Evolutionary conservation across 2,329 filamentous ascomycete genomes (phyloP).

Genomic region (Hymenoscyphus linearis): DNA sequence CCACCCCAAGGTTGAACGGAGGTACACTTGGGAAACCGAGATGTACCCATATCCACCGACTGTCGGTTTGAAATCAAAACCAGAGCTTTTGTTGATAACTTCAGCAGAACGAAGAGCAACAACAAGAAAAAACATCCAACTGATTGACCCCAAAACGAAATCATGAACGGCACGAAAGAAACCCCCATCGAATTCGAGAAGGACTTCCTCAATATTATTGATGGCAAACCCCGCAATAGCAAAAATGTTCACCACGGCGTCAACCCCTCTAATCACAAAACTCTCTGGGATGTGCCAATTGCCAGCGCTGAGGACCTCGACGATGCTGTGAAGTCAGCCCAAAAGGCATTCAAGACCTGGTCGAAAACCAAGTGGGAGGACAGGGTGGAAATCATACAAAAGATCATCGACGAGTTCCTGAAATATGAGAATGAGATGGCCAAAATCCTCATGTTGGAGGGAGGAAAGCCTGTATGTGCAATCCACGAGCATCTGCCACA

Average conservation of each 20-base stretch:
- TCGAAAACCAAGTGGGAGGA: constrained; percentile 39
- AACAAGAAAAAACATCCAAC: background rate
- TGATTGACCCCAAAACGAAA: background rate
- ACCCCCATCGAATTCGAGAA: constrained; percentile 5
- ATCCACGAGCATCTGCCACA: background rate
- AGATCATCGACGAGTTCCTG: constrained; percentile 9
- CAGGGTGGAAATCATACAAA: constrained; percentile 36
- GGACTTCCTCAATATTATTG: constrained; percentile 16
- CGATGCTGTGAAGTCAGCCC: constrained; percentile 31
- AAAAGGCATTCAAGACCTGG: constrained; percentile 44
- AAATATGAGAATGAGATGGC: constrained; percentile 33
- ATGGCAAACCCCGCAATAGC: constrained; percentile 9
- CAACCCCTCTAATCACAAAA: constrained; percentile 19
- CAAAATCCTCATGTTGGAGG: constrained; percentile 42
- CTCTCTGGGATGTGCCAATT: constrained; percentile 34
- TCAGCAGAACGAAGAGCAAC: background rate
- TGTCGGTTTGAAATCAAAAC: background rate
- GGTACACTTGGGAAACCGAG: background rate
- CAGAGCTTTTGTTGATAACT: background rate
- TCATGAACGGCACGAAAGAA: constrained; percentile 2
- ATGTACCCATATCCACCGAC: background rate
- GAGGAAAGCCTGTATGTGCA: constrained; percentile 44
- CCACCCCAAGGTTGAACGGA: background rate
- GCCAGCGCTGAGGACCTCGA: constrained; percentile 29
- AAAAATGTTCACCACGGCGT: constrained; percentile 16